Evolutionary conservation across 306 rosid species (phyloP).

Genomic region (Quillaja saponaria): DNA sequence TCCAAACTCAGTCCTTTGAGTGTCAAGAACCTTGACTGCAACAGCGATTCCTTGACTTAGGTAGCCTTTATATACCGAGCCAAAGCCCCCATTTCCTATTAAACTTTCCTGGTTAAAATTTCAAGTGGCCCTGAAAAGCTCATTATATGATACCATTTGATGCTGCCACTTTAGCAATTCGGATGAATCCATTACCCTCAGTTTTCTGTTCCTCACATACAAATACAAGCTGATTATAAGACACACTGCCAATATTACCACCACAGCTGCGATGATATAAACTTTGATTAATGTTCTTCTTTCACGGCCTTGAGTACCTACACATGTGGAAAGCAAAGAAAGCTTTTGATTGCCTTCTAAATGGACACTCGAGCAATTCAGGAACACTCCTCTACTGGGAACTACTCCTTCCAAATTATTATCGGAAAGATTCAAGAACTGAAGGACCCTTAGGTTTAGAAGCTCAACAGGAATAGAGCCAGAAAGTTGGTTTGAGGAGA

Average conservation of each 20-base stretch:
- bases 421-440: slow-evolving; percentile 54
- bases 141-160: slow-evolving; percentile 54
- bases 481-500: slow-evolving; percentile 70
- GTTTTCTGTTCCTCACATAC: slow-evolving; percentile 33
- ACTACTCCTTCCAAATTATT: slow-evolving; percentile 64
- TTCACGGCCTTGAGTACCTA: slow-evolving; percentile 10
- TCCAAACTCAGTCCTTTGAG: slow-evolving; percentile 36
- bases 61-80: slow-evolving; percentile 62
- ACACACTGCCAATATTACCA: slow-evolving; percentile 34
- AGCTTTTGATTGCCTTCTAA: slow-evolving; percentile 66
- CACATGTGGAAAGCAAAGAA: slow-evolving; percentile 43
- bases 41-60: slow-evolving; percentile 43
- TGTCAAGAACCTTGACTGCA: slow-evolving; percentile 73
- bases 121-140: slow-evolving; percentile 60
- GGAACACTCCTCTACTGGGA: slow-evolving; percentile 58
- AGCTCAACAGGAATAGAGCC: slow-evolving; percentile 65
- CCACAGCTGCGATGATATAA: slow-evolving; percentile 24
- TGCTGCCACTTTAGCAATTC: slow-evolving; percentile 34
- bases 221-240: slow-evolving; percentile 36
- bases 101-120: slow-evolving; percentile 47
- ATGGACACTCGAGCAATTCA: slow-evolving; percentile 40
- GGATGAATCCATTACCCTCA: slow-evolving; percentile 19
- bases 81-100: slow-evolving; percentile 67
- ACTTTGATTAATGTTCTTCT: slow-evolving; percentile 30
- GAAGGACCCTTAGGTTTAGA: slow-evolving; percentile 41